These are phyloP conservation scores for Croton laevigatus DNA, from an alignment of 441 rosid genomes.

Conservation along the genomic window DNA sequence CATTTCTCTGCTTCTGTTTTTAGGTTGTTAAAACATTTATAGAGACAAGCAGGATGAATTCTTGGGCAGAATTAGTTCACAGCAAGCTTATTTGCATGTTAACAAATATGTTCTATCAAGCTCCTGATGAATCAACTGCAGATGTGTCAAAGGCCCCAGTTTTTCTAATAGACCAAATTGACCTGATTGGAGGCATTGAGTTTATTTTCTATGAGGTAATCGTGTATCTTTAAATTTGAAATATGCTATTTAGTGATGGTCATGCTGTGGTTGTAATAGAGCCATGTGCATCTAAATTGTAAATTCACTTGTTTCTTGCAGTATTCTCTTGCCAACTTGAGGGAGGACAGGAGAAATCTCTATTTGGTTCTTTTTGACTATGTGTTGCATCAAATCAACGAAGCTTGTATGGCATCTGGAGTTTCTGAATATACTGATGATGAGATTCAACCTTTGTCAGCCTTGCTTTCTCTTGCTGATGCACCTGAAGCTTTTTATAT, in stretches of 20 bases:
- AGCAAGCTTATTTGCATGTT: slow-evolving; percentile 89
- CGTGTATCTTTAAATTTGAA: neutral
- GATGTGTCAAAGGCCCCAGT: slow-evolving; percentile 40
- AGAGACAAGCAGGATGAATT: slow-evolving; percentile 68
- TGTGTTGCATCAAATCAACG: slow-evolving; percentile 87
- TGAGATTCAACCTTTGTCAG: slow-evolving; percentile 87
- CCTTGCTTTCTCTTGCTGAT: slow-evolving; percentile 78
- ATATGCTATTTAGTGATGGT: neutral
- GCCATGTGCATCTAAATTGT: neutral
- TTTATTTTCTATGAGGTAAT: slow-evolving; percentile 86
- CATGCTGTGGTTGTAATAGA: no score
- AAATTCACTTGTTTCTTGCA: slow-evolving; percentile 36
- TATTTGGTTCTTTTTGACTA: slow-evolving; percentile 86
- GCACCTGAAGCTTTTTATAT: slow-evolving; percentile 97
- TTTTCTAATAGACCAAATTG: slow-evolving; percentile 83
- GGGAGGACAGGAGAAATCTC: slow-evolving; percentile 92
- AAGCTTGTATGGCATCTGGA: slow-evolving; percentile 69
- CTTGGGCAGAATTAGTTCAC: slow-evolving; percentile 98
- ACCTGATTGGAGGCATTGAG: slow-evolving; percentile 94
- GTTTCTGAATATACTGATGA: slow-evolving; percentile 84
- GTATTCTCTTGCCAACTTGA: slow-evolving; percentile 85
- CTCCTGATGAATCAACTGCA: slow-evolving; percentile 51
- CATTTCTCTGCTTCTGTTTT: slow-evolving; percentile 20
- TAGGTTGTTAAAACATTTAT: slow-evolving; percentile 88
- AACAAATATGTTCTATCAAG: slow-evolving; percentile 85